Conservation (phyloP, 108 stramenopile species). For the Cyclotella kingstonii region DNA sequence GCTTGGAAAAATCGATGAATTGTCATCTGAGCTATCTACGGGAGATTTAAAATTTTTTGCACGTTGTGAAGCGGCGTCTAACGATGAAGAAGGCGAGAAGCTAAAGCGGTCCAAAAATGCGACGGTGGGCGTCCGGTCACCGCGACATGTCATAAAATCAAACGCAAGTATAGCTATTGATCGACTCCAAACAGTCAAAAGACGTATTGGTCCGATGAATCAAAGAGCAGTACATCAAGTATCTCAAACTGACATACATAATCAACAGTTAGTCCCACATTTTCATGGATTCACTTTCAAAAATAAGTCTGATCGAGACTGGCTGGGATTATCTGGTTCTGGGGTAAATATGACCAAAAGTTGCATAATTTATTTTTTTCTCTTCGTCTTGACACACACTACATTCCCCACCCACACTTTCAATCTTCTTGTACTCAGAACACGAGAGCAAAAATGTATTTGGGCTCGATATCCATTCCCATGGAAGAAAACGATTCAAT, state of each 20-base stretch:
- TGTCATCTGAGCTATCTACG: too few species aligned
- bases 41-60: too few species aligned
- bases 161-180: too few species aligned
- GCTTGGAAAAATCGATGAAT: conserved; percentile 35
- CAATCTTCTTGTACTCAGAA: conserved; percentile 4
- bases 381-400: not conserved
- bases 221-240: not conserved
- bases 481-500: conserved; percentile 14
- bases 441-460: conserved; percentile 23
- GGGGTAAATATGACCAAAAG: conserved; percentile 13
- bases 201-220: too few species aligned
- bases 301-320: conserved; percentile 46
- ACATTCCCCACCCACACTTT: conserved; percentile 5
- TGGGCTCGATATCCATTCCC: conserved; percentile 10
- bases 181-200: too few species aligned
- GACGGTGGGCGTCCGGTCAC: conserved; percentile 16
- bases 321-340: conserved; percentile 46
- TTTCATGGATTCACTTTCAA: conserved; percentile 55
- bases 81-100: conserved; percentile 11
- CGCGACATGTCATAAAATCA: too few species aligned
- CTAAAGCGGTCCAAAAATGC: conserved; percentile 23
- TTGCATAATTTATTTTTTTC: not conserved
- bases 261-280: conserved; percentile 48
- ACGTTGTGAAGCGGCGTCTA: too few species aligned
- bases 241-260: not conserved